These are phyloP conservation scores for Pueraria montana DNA, from an alignment of 306 rosid genomes.

Conservation along the genomic window DNA sequence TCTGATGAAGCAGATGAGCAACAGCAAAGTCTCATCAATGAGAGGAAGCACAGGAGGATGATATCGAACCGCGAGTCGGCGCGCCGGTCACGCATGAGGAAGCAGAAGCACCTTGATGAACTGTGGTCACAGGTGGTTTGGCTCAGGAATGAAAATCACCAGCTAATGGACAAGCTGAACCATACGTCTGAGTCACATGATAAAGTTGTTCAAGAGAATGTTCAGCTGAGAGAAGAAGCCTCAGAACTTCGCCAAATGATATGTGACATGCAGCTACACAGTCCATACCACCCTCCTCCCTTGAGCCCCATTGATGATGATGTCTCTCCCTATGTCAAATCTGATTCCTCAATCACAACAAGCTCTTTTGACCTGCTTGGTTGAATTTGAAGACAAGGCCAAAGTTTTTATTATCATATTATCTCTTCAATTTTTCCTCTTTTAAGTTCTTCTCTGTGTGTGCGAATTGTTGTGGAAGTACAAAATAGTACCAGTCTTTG, in stretches of 20 bases:
- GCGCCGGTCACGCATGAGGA: conserved; percentile 95
- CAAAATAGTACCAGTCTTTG: conserved; percentile 41
- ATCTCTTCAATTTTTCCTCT: conserved; percentile 47
- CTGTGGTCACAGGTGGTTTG: conserved; percentile 96
- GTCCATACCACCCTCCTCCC: conserved; percentile 57
- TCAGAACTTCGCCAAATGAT: conserved; percentile 86
- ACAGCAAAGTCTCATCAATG: conserved; percentile 74
- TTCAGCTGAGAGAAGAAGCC: conserved; percentile 80
- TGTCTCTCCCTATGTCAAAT: conserved; percentile 51
- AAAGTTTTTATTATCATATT: conserved; percentile 11
- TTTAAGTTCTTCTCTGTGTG: conserved; percentile 45
- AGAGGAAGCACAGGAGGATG: conserved; percentile 94
- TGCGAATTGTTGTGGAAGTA: conserved; percentile 46
- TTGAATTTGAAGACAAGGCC: conserved; percentile 43
- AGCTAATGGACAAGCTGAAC: conserved; percentile 75
- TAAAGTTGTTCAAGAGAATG: conserved; percentile 71
- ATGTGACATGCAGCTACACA: conserved; percentile 68
- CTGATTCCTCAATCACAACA: conserved; percentile 57
- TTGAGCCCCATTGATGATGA: conserved; percentile 71
- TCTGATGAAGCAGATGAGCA: conserved; percentile 93
- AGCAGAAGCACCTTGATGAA: conserved; percentile 96
- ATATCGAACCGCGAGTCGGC: conserved; percentile 97
- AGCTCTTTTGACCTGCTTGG: conserved; percentile 62
- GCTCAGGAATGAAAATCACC: conserved; percentile 89
- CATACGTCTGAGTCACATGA: conserved; percentile 77